Evolutionary conservation across 2,329 filamentous ascomycete species (phyloP).

Genomic region (Kalaharituber pfeilii): DNA sequence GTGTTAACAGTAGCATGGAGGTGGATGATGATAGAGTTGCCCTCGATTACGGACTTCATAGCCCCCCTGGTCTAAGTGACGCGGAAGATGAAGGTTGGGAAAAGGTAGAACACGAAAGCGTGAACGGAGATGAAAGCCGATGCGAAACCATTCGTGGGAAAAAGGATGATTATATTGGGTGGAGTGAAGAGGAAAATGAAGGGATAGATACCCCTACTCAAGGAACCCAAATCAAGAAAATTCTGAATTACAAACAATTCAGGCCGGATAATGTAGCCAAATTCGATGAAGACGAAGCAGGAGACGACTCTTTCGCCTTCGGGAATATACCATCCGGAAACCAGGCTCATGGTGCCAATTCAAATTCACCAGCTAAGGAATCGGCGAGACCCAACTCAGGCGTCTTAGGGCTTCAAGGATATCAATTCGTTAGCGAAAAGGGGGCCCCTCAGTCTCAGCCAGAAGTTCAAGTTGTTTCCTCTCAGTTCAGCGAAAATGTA

Average conservation of each 20-base stretch:
- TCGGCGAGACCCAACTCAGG: too few relatives aligned
- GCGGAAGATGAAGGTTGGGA: not conserved
- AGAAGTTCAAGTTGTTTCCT: not conserved
- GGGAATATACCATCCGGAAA: too few relatives aligned
- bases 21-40: conserved; percentile 7
- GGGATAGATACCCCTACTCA: not conserved
- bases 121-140: not conserved
- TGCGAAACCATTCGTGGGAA: not conserved
- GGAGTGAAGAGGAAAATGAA: not conserved
- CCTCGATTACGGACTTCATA: not conserved
- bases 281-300: too few relatives aligned
- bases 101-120: not conserved
- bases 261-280: too few relatives aligned
- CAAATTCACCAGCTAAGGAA: too few relatives aligned
- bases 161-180: not conserved
- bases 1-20: conserved; percentile 9
- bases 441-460: not conserved
- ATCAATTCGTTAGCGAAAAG: not conserved
- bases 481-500: too few relatives aligned
- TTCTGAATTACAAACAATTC: not conserved
- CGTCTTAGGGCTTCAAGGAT: not conserved
- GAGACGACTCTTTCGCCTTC: too few relatives aligned
- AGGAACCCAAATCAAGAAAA: not conserved
- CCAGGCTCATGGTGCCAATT: too few relatives aligned
- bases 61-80: too few relatives aligned